Evolutionary conservation across 805 yeast species (phyloP), one percentile per base, ranked within the genome.

Genomic region (Metschnikowia picachoensis): DNA sequence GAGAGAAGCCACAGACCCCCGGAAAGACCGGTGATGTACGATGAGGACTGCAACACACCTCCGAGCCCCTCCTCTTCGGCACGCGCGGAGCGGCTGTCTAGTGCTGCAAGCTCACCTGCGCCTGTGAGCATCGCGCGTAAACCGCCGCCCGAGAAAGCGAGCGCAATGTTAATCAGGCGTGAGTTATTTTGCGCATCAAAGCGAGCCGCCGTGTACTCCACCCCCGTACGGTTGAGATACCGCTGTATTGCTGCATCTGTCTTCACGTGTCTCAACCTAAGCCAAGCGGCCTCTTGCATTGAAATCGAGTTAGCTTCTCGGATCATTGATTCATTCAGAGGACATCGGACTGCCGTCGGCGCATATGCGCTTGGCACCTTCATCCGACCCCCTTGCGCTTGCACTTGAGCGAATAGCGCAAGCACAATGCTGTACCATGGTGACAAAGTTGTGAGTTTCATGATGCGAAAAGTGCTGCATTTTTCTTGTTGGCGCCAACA

Each of bases 1-100:
- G 87, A 84, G 27, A 87, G 71, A 40, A 87, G 69, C 95, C 95
- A 88, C 12, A 86, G 77, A 27, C 96, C 96, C 30, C 96, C 96
- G 13, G 91, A 83, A 32, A 88, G 74, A 8, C 92, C 95, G 5
- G 87, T 68, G 4, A 89, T 63, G 59, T 90, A 89, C 11, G 86
- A 78, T 1, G 88, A 60, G 6, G 85, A 68, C 57, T 85, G 89
- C 32, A 88, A 66, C 20, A 89, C 64, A 4, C 96, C 95, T 30
- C 92, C 91, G 35, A 88, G 62, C 12, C 86, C 52, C 32, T 67
- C 60, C 5, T 73, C 70, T 1, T 33, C 17, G n/a, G 53, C 54
- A 12, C 32, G 38, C 8, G 37, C 16, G 11, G 55, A 46, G 4
- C 59, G 44, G 35, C 48, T 53, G 20, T 55, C 59, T 36, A 55